Conservation (phyloP, 441 rosid genomes). For the Pelargonium citronellum region DNA sequence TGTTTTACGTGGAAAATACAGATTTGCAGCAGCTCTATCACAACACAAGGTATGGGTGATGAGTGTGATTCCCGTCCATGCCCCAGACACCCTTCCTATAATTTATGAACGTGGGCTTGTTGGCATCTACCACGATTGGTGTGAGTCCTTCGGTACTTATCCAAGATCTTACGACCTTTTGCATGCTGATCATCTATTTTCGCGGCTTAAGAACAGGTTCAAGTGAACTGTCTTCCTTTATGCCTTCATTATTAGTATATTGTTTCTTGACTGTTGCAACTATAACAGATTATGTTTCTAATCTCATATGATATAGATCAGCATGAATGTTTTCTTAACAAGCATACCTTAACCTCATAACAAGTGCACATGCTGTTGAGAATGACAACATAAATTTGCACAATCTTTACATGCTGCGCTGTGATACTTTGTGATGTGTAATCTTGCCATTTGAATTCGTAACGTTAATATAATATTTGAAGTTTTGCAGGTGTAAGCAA, state of each 20-base stretch:
- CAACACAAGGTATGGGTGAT: slow-evolving; percentile 81
- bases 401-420: too few species aligned
- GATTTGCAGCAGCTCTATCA: slow-evolving; percentile 85
- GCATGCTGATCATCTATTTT: slow-evolving; percentile 94
- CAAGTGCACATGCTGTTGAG: too few species aligned
- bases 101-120: slow-evolving; percentile 88
- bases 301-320: too few species aligned
- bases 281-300: too few species aligned
- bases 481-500: slow-evolving; percentile 54
- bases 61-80: slow-evolving; percentile 78
- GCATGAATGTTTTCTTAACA: too few species aligned
- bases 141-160: slow-evolving; percentile 87
- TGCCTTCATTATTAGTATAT: not conserved
- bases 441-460: too few species aligned
- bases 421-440: too few species aligned
- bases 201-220: slow-evolving; percentile 64
- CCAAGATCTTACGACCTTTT: slow-evolving; percentile 93
- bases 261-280: not conserved
- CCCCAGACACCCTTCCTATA: slow-evolving; percentile 87
- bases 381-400: too few species aligned
- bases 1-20: slow-evolving; percentile 27
- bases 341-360: too few species aligned
- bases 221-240: not conserved
- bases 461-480: too few species aligned
- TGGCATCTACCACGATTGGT: slow-evolving; percentile 94